phyloP scores from a whole-genome alignment of 306 rosid species.

The Ziziphus jujuba region DNA sequence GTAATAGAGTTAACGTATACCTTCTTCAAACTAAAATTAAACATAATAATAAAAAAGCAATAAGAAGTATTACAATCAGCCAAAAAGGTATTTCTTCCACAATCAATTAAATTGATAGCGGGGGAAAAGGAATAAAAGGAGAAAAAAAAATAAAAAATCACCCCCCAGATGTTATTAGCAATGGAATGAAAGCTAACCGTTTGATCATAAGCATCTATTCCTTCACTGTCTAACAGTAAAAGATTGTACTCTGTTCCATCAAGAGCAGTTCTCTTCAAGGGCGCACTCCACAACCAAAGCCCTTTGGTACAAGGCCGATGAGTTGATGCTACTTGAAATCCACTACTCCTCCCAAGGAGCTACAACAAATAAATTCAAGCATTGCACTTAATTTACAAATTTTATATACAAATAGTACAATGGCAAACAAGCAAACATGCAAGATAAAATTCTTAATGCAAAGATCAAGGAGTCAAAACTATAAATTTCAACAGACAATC shows the following conservation, averaged over 20 bases:
- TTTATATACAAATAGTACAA: background rate
- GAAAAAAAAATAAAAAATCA: too few species aligned
- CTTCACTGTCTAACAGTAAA: slow-evolving; percentile 83
- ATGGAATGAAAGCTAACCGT: slow-evolving; percentile 52
- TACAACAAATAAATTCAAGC: slow-evolving; percentile 30
- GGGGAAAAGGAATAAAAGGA: background rate
- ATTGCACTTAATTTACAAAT: too few species aligned
- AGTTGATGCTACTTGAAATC: slow-evolving; percentile 91
- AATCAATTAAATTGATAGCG: background rate
- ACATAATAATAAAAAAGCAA: background rate
- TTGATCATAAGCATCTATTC: slow-evolving; percentile 96
- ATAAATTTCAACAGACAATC: background rate
- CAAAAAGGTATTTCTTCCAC: background rate
- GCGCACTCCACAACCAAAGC: slow-evolving; percentile 94
- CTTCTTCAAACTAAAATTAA: background rate
- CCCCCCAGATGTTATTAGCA: background rate
- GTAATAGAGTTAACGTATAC: background rate
- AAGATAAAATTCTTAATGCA: background rate
- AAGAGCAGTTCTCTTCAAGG: slow-evolving; percentile 85
- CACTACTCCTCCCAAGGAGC: slow-evolving; percentile 93
- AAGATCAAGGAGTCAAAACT: background rate
- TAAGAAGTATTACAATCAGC: slow-evolving; percentile 4
- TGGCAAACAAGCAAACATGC: background rate
- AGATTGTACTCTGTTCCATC: slow-evolving; percentile 94
- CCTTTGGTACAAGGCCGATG: slow-evolving; percentile 97